Evolutionary conservation across 345 rosid genomes (phyloP), one percentile per base, ranked within the genome.

Genomic region (Moricandia moricandioides): DNA sequence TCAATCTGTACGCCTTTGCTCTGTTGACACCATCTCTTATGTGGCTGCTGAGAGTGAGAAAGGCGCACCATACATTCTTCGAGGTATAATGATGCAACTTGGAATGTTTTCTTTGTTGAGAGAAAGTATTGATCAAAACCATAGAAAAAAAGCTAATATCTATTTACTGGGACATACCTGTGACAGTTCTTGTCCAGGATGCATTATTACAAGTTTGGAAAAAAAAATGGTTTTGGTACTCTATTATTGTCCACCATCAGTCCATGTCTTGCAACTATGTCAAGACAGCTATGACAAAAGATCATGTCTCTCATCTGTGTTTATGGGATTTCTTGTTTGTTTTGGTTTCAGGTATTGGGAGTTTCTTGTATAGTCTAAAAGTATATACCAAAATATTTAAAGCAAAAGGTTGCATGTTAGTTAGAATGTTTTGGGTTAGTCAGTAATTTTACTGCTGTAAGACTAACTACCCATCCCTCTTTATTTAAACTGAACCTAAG

Each of bases 401-500:
- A 37, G 8, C 16, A 14, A 4, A 69, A 69, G 54, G 47, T 51
- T 30, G 33, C 56, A 52, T 69, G 57, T 37, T 37, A 29, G 79
- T 69, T 69, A 82, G 70, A 64, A 52, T 26, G 70, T 30, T 39
- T 63, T 54, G 37, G 18, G 79, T 62, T 62, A 30, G 12, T 55
- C 13, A 70, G 65, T 63, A 76, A 40, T 18, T 6, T 45, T n/a
- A 54, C 74, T 63, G 39, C 35, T 70, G 39, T 70, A 70, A 37
- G 45, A 55, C 27, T 29, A 40, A 21, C 66, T 76, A 69, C 65
- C 35, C 79, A 62, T 62, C 33, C 8, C 56, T 62, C 52, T 45
- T 70, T 76, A 76, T 70, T 76, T 2, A 69, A 70, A 31, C 60
- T 55, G 58, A 76, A 40, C 80, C 75, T 70, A 63, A 39, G 61